These are phyloP conservation scores for Boletus insuetus DNA, from an alignment of 768 basidiomycete species.

Conservation along the genomic window DNA sequence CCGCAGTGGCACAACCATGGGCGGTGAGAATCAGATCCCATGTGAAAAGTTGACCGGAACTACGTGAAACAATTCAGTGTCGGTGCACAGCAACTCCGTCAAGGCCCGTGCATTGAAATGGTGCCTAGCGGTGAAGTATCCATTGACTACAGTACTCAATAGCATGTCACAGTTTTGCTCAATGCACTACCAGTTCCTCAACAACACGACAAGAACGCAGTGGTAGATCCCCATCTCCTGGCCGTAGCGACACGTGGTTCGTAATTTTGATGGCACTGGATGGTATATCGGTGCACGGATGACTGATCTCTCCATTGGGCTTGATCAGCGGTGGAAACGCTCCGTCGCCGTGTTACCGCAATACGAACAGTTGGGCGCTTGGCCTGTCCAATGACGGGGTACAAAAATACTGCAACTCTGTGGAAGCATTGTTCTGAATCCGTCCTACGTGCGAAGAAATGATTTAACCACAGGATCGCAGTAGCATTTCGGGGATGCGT, in stretches of 20 bases:
- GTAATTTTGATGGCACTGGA: background rate
- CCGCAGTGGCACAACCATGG: constrained; percentile 16
- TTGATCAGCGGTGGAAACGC: constrained; percentile 22
- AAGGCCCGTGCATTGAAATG: background rate
- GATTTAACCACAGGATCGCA: constrained; percentile 14
- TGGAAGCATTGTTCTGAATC: constrained; percentile 5
- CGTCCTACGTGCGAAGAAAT: constrained; percentile 9
- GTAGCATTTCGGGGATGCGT: constrained; percentile 3
- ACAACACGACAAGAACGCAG: constrained; percentile 14
- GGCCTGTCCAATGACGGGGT: background rate
- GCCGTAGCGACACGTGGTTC: constrained; percentile 15
- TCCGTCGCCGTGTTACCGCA: constrained; percentile 3
- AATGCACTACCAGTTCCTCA: background rate
- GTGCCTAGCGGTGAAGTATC: background rate
- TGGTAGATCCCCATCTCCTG: constrained; percentile 12
- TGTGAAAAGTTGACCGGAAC: constrained; percentile 20
- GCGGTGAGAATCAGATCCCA: constrained; percentile 22
- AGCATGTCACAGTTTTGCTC: background rate
- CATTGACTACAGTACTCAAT: background rate
- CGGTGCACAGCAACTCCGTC: constrained; percentile 18
- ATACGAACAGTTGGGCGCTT: constrained; percentile 8
- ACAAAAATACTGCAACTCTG: constrained; percentile 14
- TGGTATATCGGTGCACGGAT: constrained; percentile 10
- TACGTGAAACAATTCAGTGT: constrained; percentile 11
- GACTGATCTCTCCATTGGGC: constrained; percentile 14